These are phyloP conservation scores for Scleroderma citrinum DNA, from an alignment of 768 basidiomycete species.

Conservation along the genomic window DNA sequence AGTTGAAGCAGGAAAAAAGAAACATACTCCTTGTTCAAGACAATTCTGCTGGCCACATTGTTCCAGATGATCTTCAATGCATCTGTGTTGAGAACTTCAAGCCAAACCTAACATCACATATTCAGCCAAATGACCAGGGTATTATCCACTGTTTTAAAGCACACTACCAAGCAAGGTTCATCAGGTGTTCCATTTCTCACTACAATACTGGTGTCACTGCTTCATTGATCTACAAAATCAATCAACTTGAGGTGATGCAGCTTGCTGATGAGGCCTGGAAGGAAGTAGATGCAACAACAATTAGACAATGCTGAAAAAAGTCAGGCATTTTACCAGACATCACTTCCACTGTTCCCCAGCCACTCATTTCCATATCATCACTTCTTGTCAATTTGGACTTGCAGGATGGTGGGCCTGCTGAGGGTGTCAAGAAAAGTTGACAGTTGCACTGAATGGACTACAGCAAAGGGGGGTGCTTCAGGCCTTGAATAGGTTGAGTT, in stretches of 20 bases:
- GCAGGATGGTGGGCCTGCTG: neutral
- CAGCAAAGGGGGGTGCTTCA: neutral
- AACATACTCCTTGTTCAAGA: constrained; percentile 32
- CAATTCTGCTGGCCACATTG: constrained; percentile 26
- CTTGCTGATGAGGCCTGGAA: constrained; percentile 23
- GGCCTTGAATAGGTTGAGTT: neutral
- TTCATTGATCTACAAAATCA: constrained; percentile 32
- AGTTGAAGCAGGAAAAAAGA: constrained; percentile 16
- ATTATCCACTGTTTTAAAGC: constrained; percentile 24
- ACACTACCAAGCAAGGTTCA: constrained; percentile 26
- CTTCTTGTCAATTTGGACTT: neutral
- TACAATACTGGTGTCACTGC: constrained; percentile 26
- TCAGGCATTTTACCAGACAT: constrained; percentile 27
- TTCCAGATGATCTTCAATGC: constrained; percentile 26
- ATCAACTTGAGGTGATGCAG: constrained; percentile 35
- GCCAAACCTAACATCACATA: constrained; percentile 31
- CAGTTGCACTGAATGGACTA: neutral
- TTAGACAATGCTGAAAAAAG: constrained; percentile 35
- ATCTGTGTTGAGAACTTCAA: constrained; percentile 13
- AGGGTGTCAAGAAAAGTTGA: neutral
- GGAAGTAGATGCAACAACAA: constrained; percentile 16
- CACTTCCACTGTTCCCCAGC: neutral
- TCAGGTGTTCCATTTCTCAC: constrained; percentile 23
- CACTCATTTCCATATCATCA: neutral
- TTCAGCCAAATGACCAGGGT: constrained; percentile 33